Evolutionary conservation across 2,329 filamentous ascomycete species (phyloP).

Genomic region (Colletotrichum godetiae): DNA sequence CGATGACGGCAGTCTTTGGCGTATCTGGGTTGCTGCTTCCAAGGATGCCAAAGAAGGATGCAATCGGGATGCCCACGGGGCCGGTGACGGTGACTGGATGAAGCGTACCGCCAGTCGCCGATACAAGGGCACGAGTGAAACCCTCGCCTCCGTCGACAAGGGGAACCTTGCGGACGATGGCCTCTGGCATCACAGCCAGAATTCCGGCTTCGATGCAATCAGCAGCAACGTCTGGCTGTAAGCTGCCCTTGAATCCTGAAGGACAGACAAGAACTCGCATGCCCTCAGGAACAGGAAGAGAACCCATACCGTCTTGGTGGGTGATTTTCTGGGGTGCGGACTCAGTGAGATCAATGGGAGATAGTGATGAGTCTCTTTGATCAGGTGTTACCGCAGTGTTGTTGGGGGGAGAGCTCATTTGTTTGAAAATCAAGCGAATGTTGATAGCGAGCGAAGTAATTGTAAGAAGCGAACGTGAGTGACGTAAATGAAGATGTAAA

Average conservation of each 20-base stretch:
- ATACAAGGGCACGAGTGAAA: slow-evolving; percentile 59
- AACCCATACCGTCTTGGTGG: slow-evolving; percentile 2
- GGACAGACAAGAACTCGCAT: slow-evolving; percentile 59
- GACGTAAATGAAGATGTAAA: neutral
- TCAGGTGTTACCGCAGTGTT: neutral
- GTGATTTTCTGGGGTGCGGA: neutral
- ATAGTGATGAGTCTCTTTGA: neutral
- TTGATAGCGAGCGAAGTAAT: slow-evolving; percentile 5
- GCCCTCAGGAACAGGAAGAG: slow-evolving; percentile 35
- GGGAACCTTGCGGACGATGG: slow-evolving; percentile 58
- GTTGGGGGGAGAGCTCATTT: neutral
- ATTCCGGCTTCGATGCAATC: slow-evolving; percentile 62
- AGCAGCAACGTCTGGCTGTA: slow-evolving; percentile 59
- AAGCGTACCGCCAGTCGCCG: slow-evolving; percentile 53
- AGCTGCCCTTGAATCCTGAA: slow-evolving; percentile 65
- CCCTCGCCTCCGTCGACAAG: slow-evolving; percentile 65
- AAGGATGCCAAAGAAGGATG: slow-evolving; percentile 60
- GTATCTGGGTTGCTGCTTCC: slow-evolving; percentile 35
- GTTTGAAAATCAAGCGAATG: slow-evolving; percentile 6
- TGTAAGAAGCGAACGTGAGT: slow-evolving; percentile 6
- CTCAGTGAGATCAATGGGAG: neutral
- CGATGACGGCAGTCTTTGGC: slow-evolving; percentile 56
- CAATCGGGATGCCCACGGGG: slow-evolving; percentile 53
- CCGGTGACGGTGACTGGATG: slow-evolving; percentile 53
- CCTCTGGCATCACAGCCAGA: slow-evolving; percentile 53